phyloP scores from a whole-genome alignment of 129 eudicot genomes.

The Calendula officinalis region DNA sequence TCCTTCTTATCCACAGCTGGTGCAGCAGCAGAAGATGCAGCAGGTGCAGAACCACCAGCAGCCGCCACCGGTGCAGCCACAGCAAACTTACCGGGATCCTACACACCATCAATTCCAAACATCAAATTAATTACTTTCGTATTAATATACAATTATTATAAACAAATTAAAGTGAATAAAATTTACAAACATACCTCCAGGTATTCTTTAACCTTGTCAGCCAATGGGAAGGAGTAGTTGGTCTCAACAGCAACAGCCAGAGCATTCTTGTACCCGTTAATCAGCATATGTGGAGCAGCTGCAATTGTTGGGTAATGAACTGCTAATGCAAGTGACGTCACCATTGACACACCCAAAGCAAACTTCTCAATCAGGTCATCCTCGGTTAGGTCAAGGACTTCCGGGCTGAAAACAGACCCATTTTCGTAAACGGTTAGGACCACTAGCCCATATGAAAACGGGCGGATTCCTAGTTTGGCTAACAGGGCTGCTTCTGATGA shows the following conservation, averaged over 20 bases:
- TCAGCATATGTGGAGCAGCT: not conserved
- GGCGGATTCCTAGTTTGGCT: conserved; percentile 9
- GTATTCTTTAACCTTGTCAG: conserved; percentile 8
- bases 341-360: conserved; percentile 15
- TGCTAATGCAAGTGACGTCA: conserved; percentile 2
- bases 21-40: conserved; percentile 50
- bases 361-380: conserved; percentile 9
- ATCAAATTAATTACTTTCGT: not conserved
- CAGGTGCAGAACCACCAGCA: conserved; percentile 36
- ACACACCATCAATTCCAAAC: not conserved
- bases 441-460: conserved; percentile 3
- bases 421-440: conserved; percentile 3
- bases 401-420: not conserved
- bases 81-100: conserved; percentile 91
- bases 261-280: conserved; percentile 3
- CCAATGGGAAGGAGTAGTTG: not conserved
- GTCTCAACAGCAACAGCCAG: conserved; percentile 3
- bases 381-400: conserved; percentile 3
- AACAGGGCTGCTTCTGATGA: conserved; percentile 9
- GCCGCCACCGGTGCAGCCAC: conserved; percentile 44
- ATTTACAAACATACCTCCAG: not conserved
- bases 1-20: conserved; percentile 64
- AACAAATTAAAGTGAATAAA: not conserved
- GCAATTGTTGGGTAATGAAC: conserved; percentile 5
- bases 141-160: not conserved